These are phyloP conservation scores for Ascochyta fabae DNA, from an alignment of 2,329 filamentous ascomycete genomes.

Conservation along the genomic window DNA sequence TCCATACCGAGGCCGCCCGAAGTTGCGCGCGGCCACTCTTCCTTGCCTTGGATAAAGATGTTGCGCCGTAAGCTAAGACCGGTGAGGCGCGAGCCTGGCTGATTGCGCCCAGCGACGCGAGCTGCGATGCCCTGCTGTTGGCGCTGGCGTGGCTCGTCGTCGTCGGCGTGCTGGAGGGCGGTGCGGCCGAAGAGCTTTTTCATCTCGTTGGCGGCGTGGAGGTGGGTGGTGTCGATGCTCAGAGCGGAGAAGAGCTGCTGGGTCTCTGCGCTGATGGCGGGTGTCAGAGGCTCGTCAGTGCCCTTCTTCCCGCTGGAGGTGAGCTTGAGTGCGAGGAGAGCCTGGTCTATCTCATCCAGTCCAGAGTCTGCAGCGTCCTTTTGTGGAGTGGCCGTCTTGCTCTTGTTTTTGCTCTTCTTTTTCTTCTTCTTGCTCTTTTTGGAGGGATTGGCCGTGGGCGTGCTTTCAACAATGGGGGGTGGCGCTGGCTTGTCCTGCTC, in stretches of 20 bases:
- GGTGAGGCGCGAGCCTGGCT: slow-evolving; percentile 65
- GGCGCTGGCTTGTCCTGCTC: slow-evolving; percentile 44
- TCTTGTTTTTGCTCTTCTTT: slow-evolving; percentile 63
- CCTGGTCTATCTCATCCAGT: slow-evolving; percentile 71
- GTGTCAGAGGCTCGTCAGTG: slow-evolving; percentile 27
- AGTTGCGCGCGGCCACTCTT: slow-evolving; percentile 81
- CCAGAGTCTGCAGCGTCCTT: slow-evolving; percentile 32
- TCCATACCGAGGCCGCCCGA: slow-evolving; percentile 87
- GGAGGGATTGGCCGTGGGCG: slow-evolving; percentile 44
- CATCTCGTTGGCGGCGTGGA: slow-evolving; percentile 94
- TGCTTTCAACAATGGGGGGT: slow-evolving; percentile 13
- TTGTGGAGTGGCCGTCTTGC: slow-evolving; percentile 28
- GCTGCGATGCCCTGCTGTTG: slow-evolving; percentile 65
- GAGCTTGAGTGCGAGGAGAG: slow-evolving; percentile 64
- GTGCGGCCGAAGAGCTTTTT: slow-evolving; percentile 72
- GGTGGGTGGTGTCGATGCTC: slow-evolving; percentile 70
- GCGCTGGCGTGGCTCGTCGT: slow-evolving; percentile 57
- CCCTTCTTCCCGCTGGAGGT: slow-evolving; percentile 24
- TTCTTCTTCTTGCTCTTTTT: slow-evolving; percentile 65
- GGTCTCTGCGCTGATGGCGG: slow-evolving; percentile 46
- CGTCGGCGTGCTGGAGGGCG: slow-evolving; percentile 63
- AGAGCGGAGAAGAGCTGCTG: slow-evolving; percentile 62
- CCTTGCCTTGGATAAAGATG: slow-evolving; percentile 83
- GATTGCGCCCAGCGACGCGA: slow-evolving; percentile 62
- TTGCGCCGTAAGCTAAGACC: slow-evolving; percentile 78